These are phyloP conservation scores for Posidonia oceanica DNA, from an alignment of 116 monocot genomes.

Conservation along the genomic window DNA sequence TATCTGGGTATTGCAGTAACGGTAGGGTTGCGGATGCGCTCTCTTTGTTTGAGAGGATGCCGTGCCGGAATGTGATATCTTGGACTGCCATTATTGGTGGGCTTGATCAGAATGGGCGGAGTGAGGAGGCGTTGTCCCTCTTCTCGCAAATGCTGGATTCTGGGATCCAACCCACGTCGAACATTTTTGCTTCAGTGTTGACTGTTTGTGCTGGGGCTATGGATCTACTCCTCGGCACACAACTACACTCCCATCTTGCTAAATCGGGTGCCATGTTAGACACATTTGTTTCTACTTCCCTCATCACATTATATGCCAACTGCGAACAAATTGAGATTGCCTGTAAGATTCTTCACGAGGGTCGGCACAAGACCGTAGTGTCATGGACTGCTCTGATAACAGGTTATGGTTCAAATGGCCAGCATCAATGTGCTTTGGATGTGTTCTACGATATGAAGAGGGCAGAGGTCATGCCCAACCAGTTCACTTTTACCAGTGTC, in stretches of 20 bases:
- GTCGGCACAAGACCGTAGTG: conserved; percentile 26
- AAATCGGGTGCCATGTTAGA: conserved; percentile 29
- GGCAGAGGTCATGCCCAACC: conserved; percentile 40
- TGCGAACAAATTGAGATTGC: conserved; percentile 46
- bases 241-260: conserved; percentile 37
- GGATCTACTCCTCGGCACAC: conserved; percentile 31
- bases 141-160: conserved; percentile 44
- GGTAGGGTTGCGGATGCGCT: conserved; percentile 32
- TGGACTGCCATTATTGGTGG: conserved; percentile 88
- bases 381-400: conserved; percentile 73
- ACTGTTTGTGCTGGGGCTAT: conserved; percentile 34
- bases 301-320: conserved; percentile 55
- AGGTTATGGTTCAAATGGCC: conserved; percentile 46
- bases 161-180: conserved; percentile 43
- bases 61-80: conserved; percentile 46
- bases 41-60: conserved; percentile 49
- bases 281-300: conserved; percentile 47
- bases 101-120: conserved; percentile 45
- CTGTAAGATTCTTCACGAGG: conserved; percentile 29
- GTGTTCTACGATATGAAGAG: conserved; percentile 38
- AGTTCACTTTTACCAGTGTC: conserved; percentile 57
- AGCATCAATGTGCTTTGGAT: conserved; percentile 37
- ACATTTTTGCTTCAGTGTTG: conserved; percentile 55
- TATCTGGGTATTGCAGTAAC: conserved; percentile 48
- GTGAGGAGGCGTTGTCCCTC: conserved; percentile 27